Conservation (phyloP, 306 rosid species). For the Geum urbanum region DNA sequence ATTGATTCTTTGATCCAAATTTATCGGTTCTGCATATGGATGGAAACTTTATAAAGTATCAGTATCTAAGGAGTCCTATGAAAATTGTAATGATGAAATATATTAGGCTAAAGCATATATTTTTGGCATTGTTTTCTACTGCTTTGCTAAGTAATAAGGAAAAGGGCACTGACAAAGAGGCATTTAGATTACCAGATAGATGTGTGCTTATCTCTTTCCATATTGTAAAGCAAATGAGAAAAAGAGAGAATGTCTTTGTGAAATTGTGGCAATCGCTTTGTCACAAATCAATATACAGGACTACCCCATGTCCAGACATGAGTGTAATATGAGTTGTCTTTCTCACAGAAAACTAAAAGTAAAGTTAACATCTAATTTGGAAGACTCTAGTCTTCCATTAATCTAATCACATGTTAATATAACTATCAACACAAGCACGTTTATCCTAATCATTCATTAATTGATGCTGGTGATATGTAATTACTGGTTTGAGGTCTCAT, state of each 20-base stretch:
- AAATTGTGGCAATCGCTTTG: not conserved
- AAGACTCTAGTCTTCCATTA: not conserved
- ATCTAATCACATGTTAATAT: not conserved
- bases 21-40: not conserved
- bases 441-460: not conserved
- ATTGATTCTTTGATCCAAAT: not conserved
- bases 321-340: no score
- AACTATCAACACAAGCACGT: not conserved
- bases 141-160: not conserved
- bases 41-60: not conserved
- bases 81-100: not conserved
- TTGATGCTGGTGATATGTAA: not conserved
- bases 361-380: not conserved
- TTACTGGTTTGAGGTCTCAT: not conserved
- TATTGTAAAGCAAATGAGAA: constrained; percentile 5
- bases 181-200: not conserved
- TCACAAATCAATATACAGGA: no score
- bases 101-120: not conserved
- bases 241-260: not conserved
- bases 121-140: not conserved
- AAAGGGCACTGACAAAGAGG: not conserved
- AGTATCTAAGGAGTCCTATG: not conserved
- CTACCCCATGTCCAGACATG: no score
- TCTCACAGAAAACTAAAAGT: no score
- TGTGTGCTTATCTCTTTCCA: not conserved